Percentiles rank a stretch among this genome's conserved stretches.
Conservation (phyloP, 148 eudicot species). For the Rhododendron ferrugineum region DNA sequence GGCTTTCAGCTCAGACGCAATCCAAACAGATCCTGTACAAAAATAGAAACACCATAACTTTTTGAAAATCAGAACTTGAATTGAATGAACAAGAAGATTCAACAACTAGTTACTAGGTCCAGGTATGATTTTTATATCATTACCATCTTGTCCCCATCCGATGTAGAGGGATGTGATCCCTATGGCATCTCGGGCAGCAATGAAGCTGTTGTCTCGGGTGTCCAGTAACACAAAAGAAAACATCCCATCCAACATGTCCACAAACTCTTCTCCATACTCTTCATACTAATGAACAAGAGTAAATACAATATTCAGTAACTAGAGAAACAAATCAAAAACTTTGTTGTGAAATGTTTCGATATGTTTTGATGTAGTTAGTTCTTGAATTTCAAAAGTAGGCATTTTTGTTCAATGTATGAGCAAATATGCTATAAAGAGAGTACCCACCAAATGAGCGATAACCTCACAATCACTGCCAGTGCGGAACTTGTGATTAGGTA, state of each 20-base stretch:
- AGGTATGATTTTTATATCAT: background rate
- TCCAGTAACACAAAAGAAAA: slow-evolving; percentile 84
- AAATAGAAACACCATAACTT: background rate
- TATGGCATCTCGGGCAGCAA: slow-evolving; percentile 90
- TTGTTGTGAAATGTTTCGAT: background rate
- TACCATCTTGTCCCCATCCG: slow-evolving; percentile 98
- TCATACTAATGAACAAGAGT: slow-evolving; percentile 49
- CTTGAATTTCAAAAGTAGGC: background rate
- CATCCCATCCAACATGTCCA: slow-evolving; percentile 91
- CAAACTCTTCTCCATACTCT: slow-evolving; percentile 84
- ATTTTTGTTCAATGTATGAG: background rate
- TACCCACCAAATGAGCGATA: slow-evolving; percentile 79
- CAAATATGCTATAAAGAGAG: background rate
- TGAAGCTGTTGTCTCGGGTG: slow-evolving; percentile 73
- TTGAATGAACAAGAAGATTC: background rate
- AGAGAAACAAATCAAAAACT: background rate
- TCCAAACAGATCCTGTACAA: slow-evolving; percentile 77
- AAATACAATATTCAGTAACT: background rate
- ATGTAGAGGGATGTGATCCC: slow-evolving; percentile 87
- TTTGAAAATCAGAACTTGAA: background rate
- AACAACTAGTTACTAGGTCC: background rate
- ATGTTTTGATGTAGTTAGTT: background rate
- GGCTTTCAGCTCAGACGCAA: slow-evolving; percentile 86
- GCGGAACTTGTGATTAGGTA: slow-evolving; percentile 62
- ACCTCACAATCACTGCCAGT: slow-evolving; percentile 95